phyloP scores from a whole-genome alignment of 2,329 filamentous ascomycete species.

The Diaporthe sp. region DNA sequence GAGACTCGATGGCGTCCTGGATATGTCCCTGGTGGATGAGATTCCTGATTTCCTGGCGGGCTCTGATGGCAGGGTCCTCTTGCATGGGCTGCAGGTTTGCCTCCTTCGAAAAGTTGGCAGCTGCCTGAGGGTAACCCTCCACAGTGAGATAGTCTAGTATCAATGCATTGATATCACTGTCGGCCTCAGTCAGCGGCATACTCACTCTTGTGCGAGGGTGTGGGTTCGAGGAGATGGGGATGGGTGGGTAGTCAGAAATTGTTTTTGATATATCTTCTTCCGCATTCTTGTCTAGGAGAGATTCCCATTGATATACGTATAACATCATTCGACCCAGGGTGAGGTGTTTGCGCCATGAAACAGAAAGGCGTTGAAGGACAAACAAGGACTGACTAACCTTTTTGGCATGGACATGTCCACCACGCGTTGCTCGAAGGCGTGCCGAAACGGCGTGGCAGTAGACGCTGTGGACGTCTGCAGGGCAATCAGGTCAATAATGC shows the following conservation, averaged over 20 bases:
- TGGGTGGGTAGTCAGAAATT: slow-evolving; percentile 74
- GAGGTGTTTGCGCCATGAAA: slow-evolving; percentile 38
- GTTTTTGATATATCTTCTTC: slow-evolving; percentile 79
- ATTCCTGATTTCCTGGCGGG: slow-evolving; percentile 84
- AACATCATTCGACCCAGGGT: slow-evolving; percentile 74
- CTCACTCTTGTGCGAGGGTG: background rate
- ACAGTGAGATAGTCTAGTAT: slow-evolving; percentile 98
- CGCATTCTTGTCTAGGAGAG: slow-evolving; percentile 98
- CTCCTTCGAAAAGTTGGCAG: slow-evolving; percentile 92
- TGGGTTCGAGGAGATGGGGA: slow-evolving; percentile 37
- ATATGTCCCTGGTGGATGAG: slow-evolving; percentile 89
- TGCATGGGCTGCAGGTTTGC: slow-evolving; percentile 84
- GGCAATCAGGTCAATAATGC: slow-evolving; percentile 29
- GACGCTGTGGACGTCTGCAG: slow-evolving; percentile 76
- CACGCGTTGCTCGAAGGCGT: slow-evolving; percentile 83
- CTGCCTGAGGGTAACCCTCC: slow-evolving; percentile 93
- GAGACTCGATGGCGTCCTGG: slow-evolving; percentile 82
- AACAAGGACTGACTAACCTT: slow-evolving; percentile 71
- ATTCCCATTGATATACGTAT: slow-evolving; percentile 97
- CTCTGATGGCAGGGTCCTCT: slow-evolving; percentile 77
- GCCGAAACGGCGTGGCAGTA: slow-evolving; percentile 75
- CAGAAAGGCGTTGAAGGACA: slow-evolving; percentile 9
- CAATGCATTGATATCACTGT: slow-evolving; percentile 92
- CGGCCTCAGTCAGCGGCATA: slow-evolving; percentile 34
- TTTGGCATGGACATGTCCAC: slow-evolving; percentile 89